phyloP scores from a whole-genome alignment of 2,329 filamentous ascomycete genomes.

The Colletotrichum tamarilloi region DNA sequence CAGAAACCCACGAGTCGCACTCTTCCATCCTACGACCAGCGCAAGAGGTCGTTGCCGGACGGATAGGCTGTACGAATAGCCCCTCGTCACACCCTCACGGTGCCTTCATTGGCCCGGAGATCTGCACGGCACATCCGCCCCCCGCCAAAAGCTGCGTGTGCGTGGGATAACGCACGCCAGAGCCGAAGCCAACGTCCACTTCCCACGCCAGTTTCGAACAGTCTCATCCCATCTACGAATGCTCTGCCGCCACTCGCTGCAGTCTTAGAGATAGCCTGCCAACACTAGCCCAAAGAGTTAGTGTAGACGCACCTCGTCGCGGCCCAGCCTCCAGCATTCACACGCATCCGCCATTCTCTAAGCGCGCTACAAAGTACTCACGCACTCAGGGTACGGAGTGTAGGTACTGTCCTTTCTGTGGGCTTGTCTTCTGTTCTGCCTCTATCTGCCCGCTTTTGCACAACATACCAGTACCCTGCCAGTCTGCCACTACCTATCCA shows the following conservation, averaged over 20 bases:
- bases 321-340: slow-evolving; percentile 3
- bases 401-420: neutral
- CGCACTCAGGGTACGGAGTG: neutral
- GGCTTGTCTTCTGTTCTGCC: neutral
- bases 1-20: neutral
- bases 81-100: slow-evolving; percentile 6
- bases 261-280: neutral
- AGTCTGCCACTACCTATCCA: neutral
- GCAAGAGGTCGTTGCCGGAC: neutral
- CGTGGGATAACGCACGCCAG: slow-evolving; percentile 16
- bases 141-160: slow-evolving; percentile 16
- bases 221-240: neutral
- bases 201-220: neutral
- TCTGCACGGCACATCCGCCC: slow-evolving; percentile 26
- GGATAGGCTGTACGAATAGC: neutral
- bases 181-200: neutral
- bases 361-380: slow-evolving; percentile 14
- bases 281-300: neutral
- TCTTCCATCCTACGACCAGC: neutral
- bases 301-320: slow-evolving; percentile 6
- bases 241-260: neutral
- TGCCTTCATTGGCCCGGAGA: slow-evolving; percentile 24
- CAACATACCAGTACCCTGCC: neutral
- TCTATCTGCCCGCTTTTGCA: neutral
- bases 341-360: slow-evolving; percentile 6